Evolutionary conservation across 1,139 yeast genomes (phyloP), one percentile per base, ranked within the genome.

Genomic region (Hyphopichia khmerensis): DNA sequence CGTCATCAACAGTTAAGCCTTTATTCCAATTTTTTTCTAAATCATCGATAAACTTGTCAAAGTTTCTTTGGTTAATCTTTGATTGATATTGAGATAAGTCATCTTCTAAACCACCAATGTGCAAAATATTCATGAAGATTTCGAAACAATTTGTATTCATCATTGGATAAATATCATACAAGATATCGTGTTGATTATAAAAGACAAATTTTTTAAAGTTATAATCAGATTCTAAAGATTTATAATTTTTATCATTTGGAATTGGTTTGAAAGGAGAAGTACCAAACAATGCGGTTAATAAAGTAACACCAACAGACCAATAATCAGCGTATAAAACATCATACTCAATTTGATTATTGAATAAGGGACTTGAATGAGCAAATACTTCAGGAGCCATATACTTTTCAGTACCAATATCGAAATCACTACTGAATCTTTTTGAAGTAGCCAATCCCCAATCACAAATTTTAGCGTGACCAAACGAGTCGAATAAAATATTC

Each of bases 371-470:
- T 52, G 34, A 57, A 46, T 52, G 44, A 18, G 53, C 54, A 38
- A 60, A 64, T 46, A 64, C 68, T 50, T 78, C 83, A 1, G 83
- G 83, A 0, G 83, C 79, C 81, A 78, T 77, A 52, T 77, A 78
- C 54, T 75, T 76, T 49, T 77, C 82, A 7, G 82, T 76, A 33
- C 83, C 83, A 35, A 78, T 78, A 49, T 73, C 69, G 53, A 73
- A 76, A 45, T 77, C 80, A 33, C 57, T 50, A 48, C 65, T 71
- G 38, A 56, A 53, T 36, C 67, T 49, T 16, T 50, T 49, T 39
- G 59, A 59, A 2, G 82, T 75, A 24, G 81, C 69, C 46, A 78
- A 66, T 4, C 83, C 83, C 82, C 82, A 78, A 58, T 78, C 82
- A 55, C 82, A 77, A 41, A 78, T 56, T 59, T 77, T 77, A 44